Conservation (phyloP, 495 filamentous ascomycete genomes). For the Talaromyces wortmannii region DNA sequence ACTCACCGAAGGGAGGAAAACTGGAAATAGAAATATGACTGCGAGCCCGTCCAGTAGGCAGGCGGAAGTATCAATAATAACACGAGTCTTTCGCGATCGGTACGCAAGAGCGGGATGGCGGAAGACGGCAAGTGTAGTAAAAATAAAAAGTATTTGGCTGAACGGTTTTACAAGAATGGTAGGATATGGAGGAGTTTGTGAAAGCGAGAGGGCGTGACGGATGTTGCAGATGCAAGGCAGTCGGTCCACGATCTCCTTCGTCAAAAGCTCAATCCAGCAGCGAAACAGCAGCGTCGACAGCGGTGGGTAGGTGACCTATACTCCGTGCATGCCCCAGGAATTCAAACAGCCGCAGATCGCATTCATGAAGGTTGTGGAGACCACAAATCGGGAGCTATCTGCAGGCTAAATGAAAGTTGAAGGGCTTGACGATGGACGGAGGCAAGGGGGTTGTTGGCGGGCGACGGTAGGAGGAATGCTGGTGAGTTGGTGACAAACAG, state of each 20-base stretch:
- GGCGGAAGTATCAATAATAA: not conserved
- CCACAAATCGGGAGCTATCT: constrained; percentile 17
- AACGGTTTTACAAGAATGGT: constrained; percentile 21
- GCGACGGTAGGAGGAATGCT: constrained; percentile 25
- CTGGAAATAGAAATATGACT: not conserved
- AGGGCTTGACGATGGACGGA: constrained; percentile 27
- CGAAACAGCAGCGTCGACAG: not conserved
- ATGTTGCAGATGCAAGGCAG: constrained; percentile 14
- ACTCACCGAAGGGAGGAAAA: constrained; percentile 23
- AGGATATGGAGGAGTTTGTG: constrained; percentile 16
- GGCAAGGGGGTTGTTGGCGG: constrained; percentile 30
- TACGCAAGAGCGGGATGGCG: not conserved
- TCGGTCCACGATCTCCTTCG: not conserved
- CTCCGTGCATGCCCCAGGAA: constrained; percentile 46
- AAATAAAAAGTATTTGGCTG: not conserved
- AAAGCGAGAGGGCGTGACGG: constrained; percentile 17
- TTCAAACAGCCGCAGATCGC: constrained; percentile 36
- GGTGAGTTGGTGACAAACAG: constrained; percentile 8
- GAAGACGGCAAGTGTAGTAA: not conserved
- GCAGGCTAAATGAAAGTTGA: constrained; percentile 19
- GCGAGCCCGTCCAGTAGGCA: not conserved
- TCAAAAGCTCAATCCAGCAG: not conserved
- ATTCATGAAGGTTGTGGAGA: constrained; percentile 34
- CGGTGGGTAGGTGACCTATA: constrained; percentile 14
- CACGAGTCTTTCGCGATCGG: not conserved